Evolutionary conservation across 371 early-diverging fungal species (phyloP), one percentile per base, ranked within the genome.

Genomic region (Haplosporangium sp.): DNA sequence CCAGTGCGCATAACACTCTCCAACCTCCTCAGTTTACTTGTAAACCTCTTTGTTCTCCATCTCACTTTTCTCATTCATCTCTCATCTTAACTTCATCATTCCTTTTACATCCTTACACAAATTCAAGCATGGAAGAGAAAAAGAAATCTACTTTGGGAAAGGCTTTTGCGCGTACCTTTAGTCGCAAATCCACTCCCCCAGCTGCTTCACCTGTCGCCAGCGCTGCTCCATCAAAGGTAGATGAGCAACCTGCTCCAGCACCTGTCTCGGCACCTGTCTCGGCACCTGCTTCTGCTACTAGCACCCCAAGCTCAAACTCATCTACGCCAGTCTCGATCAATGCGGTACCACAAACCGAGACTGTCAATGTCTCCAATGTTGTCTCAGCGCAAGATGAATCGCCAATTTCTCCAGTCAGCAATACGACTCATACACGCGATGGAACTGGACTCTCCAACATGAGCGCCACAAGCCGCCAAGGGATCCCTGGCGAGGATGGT

Each of bases 131-230:
- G 78, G 78, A 78, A 66, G 70, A 78, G 59, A 73, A 78, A 58
- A 78, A 73, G 59, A 73, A 72, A 37, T 73, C 73, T 20, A 59
- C 78, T 8, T 34, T 78, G 9, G 78, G 78, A 40, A 78, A 78
- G 74, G 73, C 78, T 17, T 78, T 78, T 59, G 57, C 78, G 17
- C 78, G 78, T 20, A 70, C 78, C 34, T 78, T 78, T 20, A 63
- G 73, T 19, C 79, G 79, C 64, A 78, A 73, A 47, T 34, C 63
- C 13, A 15, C 61, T 10, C 15, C 69, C 17, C 1, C 66, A 6
- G 9, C 65, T 10, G 42, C 70, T 15, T 42, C 72, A 35, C 60
- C 63, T 42, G 62, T 62, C 20, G 65, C 67, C 42, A 63, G 61
- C 35, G 70, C 65, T 27, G 27, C 27, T 27, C 27, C 27, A 27